Conservation (phyloP, 2,329 filamentous ascomycete species). For the Aschersonia sp. region DNA sequence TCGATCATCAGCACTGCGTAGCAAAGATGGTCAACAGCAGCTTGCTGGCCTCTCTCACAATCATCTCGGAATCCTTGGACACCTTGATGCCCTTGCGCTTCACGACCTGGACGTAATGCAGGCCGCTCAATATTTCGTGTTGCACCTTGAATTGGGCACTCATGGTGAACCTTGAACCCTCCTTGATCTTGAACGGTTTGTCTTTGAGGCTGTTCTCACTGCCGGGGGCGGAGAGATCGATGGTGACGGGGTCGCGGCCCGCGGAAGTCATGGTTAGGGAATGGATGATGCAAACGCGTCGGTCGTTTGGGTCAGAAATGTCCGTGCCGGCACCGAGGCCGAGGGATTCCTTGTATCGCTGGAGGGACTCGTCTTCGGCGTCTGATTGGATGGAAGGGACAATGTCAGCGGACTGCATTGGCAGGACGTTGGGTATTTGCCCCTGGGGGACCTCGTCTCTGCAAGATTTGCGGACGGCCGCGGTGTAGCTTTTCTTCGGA, state of each 20-base stretch:
- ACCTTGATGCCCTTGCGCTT: slow-evolving; percentile 78
- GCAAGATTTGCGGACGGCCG: too few species aligned
- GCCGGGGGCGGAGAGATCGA: slow-evolving; percentile 66
- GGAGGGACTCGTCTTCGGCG: slow-evolving; percentile 77
- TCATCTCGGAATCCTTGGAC: slow-evolving; percentile 96
- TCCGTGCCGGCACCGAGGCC: slow-evolving; percentile 65
- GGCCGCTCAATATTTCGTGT: slow-evolving; percentile 85
- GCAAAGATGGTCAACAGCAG: background rate
- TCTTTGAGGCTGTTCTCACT: slow-evolving; percentile 69
- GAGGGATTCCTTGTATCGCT: slow-evolving; percentile 94
- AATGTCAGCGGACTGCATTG: background rate
- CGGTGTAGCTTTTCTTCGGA: too few species aligned
- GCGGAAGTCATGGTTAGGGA: slow-evolving; percentile 77
- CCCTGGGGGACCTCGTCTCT: too few species aligned
- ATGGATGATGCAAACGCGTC: slow-evolving; percentile 84
- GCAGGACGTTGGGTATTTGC: background rate
- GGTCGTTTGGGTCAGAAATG: slow-evolving; percentile 65
- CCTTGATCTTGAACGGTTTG: slow-evolving; percentile 95
- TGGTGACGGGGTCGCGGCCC: slow-evolving; percentile 71
- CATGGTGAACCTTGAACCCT: slow-evolving; percentile 88
- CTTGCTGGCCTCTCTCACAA: slow-evolving; percentile 38
- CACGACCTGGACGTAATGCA: slow-evolving; percentile 92
- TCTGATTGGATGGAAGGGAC: slow-evolving; percentile 24
- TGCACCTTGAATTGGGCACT: slow-evolving; percentile 89
- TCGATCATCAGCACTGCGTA: background rate